Percentiles rank a stretch among this genome's conserved stretches.
These are phyloP conservation scores for Arthromyces matolae DNA, from an alignment of 768 basidiomycete species.

Conservation along the genomic window DNA sequence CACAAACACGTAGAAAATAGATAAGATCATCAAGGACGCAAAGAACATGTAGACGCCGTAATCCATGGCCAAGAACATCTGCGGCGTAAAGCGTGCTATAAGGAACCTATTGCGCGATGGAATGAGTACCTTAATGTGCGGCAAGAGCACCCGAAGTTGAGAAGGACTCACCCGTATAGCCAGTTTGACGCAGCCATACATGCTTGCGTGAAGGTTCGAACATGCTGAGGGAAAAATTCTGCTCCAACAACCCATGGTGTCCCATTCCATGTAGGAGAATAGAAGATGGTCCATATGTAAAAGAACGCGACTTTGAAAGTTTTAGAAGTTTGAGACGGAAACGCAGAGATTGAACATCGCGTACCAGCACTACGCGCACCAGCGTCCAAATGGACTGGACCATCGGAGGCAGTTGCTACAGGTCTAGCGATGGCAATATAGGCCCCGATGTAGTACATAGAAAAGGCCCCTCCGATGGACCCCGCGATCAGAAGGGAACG, in stretches of 20 bases:
- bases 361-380: conserved; percentile 31
- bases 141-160: neutral
- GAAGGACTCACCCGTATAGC: conserved; percentile 26
- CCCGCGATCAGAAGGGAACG: conserved; percentile 38
- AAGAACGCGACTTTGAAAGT: conserved; percentile 28
- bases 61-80: conserved; percentile 35
- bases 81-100: conserved; percentile 35
- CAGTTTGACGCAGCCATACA: conserved; percentile 36
- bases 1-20: conserved; percentile 33
- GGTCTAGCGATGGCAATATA: conserved; percentile 39
- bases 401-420: conserved; percentile 2
- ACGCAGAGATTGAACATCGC: conserved; percentile 3
- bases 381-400: conserved; percentile 14
- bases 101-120: conserved; percentile 23
- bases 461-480: conserved; percentile 34
- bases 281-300: conserved; percentile 37
- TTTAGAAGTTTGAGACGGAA: conserved; percentile 3
- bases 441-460: conserved; percentile 43
- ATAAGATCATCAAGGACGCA: conserved; percentile 30
- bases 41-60: conserved; percentile 37
- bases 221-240: conserved; percentile 42
- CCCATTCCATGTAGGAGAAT: conserved; percentile 40
- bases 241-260: conserved; percentile 44
- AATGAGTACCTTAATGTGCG: neutral
- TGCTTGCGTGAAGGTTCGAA: conserved; percentile 34